These are phyloP conservation scores for Capronia americana DNA, from an alignment of 2,329 filamentous ascomycete species.

Conservation along the genomic window DNA sequence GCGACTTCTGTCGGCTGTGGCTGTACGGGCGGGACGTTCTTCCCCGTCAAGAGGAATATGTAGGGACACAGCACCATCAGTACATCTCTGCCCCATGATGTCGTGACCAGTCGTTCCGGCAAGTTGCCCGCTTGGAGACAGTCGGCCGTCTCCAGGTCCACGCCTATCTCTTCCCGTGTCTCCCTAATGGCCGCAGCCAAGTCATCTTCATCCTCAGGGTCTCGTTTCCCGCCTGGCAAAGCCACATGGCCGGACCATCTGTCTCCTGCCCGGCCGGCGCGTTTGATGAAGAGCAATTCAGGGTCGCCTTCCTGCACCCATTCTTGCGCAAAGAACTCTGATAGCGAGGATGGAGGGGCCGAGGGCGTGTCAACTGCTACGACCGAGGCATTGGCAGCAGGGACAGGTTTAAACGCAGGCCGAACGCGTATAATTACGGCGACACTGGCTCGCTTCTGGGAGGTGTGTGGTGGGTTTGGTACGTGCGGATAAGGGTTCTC, in stretches of 20 bases:
- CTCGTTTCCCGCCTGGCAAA: slow-evolving; percentile 70
- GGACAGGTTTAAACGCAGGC: slow-evolving; percentile 63
- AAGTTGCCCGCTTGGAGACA: slow-evolving; percentile 64
- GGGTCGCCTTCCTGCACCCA: slow-evolving; percentile 72
- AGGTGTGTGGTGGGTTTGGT: slow-evolving; percentile 51
- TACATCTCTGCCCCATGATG: slow-evolving; percentile 69
- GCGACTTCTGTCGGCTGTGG: slow-evolving; percentile 73
- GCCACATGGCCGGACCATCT: slow-evolving; percentile 74
- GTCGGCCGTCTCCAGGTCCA: slow-evolving; percentile 60
- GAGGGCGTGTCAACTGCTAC: slow-evolving; percentile 28
- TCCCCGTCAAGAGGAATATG: slow-evolving; percentile 67
- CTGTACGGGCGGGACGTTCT: slow-evolving; percentile 61
- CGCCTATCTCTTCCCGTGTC: slow-evolving; percentile 69
- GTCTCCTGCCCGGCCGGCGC: slow-evolving; percentile 68
- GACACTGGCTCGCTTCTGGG: slow-evolving; percentile 68
- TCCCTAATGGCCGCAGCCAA: slow-evolving; percentile 68
- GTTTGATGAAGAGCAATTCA: slow-evolving; percentile 74
- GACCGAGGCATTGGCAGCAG: slow-evolving; percentile 43
- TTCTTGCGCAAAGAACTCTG: slow-evolving; percentile 66
- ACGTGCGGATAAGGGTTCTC: slow-evolving; percentile 51
- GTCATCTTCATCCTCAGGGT: slow-evolving; percentile 69
- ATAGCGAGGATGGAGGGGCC: slow-evolving; percentile 44
- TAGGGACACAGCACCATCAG: slow-evolving; percentile 74
- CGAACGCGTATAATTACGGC: slow-evolving; percentile 69
- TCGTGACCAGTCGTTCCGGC: slow-evolving; percentile 69